Evolutionary conservation across 1,284 basidiomycete genomes (phyloP).

Genomic region (Bondarzewia mesenterica): DNA sequence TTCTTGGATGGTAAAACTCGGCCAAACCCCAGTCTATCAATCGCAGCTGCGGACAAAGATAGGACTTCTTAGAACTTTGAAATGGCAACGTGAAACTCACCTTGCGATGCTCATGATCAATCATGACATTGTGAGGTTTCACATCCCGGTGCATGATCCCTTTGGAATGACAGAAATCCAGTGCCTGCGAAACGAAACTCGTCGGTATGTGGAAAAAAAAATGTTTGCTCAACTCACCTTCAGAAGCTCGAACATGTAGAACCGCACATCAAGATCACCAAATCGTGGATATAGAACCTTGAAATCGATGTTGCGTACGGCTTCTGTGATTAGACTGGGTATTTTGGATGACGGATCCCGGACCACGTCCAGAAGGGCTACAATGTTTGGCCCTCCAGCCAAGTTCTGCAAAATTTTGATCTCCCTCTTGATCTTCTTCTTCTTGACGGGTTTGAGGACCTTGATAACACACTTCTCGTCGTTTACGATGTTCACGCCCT

Average conservation of each 20-base stretch:
- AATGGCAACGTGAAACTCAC: not conserved
- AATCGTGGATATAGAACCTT: slow-evolving; percentile 95
- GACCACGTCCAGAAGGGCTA: slow-evolving; percentile 90
- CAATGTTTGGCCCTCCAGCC: slow-evolving; percentile 89
- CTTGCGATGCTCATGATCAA: slow-evolving; percentile 87
- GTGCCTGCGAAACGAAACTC: slow-evolving; percentile 46
- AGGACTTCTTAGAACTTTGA: slow-evolving; percentile 2
- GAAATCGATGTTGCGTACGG: slow-evolving; percentile 97
- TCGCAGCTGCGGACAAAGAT: slow-evolving; percentile 52
- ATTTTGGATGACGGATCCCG: slow-evolving; percentile 93
- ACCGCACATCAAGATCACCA: slow-evolving; percentile 91
- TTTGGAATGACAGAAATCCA: slow-evolving; percentile 97
- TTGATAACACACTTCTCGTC: slow-evolving; percentile 98
- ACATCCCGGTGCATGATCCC: slow-evolving; percentile 99
- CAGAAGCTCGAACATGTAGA: slow-evolving; percentile 94
- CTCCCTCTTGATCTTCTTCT: slow-evolving; percentile 99
- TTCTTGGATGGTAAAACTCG: slow-evolving; percentile 97
- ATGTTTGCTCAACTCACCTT: slow-evolving; percentile 47
- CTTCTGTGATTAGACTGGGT: slow-evolving; percentile 97
- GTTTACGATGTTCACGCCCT: slow-evolving; percentile 90
- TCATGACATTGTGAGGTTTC: slow-evolving; percentile 99
- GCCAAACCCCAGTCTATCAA: slow-evolving; percentile 99
- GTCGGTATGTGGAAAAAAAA: not conserved
- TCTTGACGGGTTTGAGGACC: slow-evolving; percentile 98
- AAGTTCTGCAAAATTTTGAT: slow-evolving; percentile 98